These are phyloP conservation scores for Flaveria floridana DNA, from an alignment of 140 eudicot species.

Conservation along the genomic window DNA sequence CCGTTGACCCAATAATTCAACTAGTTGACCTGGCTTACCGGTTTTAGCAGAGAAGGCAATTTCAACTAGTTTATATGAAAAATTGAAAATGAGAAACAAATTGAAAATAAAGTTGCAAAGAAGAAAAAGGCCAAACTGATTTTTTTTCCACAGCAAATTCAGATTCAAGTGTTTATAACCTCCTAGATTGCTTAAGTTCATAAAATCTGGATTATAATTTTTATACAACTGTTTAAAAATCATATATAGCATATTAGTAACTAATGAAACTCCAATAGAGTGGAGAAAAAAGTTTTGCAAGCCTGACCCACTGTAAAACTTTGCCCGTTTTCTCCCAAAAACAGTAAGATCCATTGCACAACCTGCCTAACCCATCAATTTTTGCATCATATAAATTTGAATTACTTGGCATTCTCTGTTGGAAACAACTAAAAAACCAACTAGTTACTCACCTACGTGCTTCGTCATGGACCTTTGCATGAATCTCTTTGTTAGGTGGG, in stretches of 20 bases:
- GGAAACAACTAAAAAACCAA: constrained; percentile 24
- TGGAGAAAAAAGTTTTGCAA: background rate
- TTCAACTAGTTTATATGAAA: background rate
- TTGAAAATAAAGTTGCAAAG: too few species aligned
- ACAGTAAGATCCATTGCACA: too few species aligned
- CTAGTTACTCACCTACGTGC: constrained; percentile 43
- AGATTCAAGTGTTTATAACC: background rate
- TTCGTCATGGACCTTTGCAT: constrained; percentile 57
- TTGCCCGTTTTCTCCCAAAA: too few species aligned
- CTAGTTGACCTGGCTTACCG: background rate
- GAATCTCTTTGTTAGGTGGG: constrained; percentile 75
- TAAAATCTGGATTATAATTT: background rate
- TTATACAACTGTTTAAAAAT: background rate
- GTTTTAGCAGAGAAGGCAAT: background rate
- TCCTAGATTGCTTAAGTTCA: background rate
- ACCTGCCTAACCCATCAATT: background rate
- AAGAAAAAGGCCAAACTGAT: background rate
- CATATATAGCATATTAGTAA: background rate
- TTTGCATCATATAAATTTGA: constrained; percentile 1
- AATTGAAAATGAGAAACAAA: background rate
- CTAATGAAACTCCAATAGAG: background rate
- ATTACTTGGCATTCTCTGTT: constrained; percentile 18
- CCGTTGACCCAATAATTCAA: background rate
- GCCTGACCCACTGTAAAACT: background rate
- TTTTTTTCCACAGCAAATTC: background rate